phyloP scores from a whole-genome alignment of 2,329 filamentous ascomycete genomes.

The Mariannaea elegans region DNA sequence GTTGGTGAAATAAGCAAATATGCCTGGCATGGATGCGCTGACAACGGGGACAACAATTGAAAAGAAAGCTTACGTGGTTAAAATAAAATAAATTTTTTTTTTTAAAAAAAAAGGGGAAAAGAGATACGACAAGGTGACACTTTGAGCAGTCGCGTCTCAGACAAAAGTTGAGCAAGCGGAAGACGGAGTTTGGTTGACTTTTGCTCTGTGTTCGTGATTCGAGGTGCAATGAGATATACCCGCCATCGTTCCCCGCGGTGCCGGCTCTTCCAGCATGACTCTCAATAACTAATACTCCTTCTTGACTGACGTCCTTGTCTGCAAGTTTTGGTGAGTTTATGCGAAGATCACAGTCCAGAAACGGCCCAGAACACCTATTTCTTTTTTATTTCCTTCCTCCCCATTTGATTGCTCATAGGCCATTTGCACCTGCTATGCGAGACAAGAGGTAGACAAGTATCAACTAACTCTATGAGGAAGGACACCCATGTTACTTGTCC shows the following conservation, averaged over 20 bases:
- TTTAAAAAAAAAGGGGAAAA: background rate
- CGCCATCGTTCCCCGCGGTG: too few species aligned
- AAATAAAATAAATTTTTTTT: too few species aligned
- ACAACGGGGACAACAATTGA: constrained; percentile 4
- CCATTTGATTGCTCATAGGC: too few species aligned
- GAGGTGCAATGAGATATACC: constrained; percentile 4
- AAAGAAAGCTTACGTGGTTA: background rate
- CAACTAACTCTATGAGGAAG: constrained; percentile 5
- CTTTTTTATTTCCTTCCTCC: too few species aligned
- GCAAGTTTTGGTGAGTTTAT: too few species aligned
- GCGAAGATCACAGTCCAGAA: too few species aligned
- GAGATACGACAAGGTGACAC: background rate
- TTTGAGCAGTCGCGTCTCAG: constrained; percentile 3
- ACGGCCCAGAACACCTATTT: too few species aligned
- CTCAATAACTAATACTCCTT: too few species aligned
- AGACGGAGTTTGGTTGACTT: constrained; percentile 9
- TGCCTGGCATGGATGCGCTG: constrained; percentile 6
- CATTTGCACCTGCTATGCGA: background rate
- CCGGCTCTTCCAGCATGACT: too few species aligned
- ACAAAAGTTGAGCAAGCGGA: constrained; percentile 10
- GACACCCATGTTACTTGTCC: constrained; percentile 1
- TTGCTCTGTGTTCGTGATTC: too few species aligned
- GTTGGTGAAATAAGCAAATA: constrained; percentile 4
- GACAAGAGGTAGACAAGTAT: background rate
- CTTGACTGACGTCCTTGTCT: too few species aligned